phyloP scores from a whole-genome alignment of 371 early-diverging fungal genomes.

The Mortierella sp. region DNA sequence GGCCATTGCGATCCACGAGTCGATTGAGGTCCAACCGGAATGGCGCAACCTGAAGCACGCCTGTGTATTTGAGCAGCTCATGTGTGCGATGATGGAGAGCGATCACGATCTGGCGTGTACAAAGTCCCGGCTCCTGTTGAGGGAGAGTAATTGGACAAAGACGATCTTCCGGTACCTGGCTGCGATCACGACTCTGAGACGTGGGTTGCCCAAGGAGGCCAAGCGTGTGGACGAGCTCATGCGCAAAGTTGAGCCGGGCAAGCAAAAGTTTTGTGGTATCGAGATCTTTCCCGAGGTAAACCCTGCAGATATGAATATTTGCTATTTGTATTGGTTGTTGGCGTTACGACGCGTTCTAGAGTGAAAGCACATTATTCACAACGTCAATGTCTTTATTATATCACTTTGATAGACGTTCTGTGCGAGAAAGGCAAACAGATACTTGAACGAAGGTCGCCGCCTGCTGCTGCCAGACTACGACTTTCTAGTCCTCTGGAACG shows the following conservation, averaged over 20 bases:
- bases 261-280: conserved; percentile 48
- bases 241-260: conserved; percentile 48
- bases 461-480: conserved; percentile 49
- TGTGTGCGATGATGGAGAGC: conserved; percentile 56
- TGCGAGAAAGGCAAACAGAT: conserved; percentile 50
- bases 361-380: background rate
- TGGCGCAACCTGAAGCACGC: conserved; percentile 43
- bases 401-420: conserved; percentile 33
- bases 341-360: background rate
- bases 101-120: conserved; percentile 45
- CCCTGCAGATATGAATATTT: background rate
- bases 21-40: conserved; percentile 31
- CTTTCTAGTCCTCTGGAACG: conserved; percentile 55
- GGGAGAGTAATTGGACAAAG: conserved; percentile 56
- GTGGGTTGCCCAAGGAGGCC: conserved; percentile 44
- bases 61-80: conserved; percentile 34
- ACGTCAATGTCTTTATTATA: background rate
- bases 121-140: conserved; percentile 37
- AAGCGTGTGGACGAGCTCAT: conserved; percentile 36
- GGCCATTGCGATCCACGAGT: conserved; percentile 43
- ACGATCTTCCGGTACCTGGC: conserved; percentile 46
- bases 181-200: conserved; percentile 43
- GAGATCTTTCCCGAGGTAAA: conserved; percentile 52
- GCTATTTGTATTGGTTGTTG: background rate
- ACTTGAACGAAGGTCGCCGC: conserved; percentile 33